A percentile compares a stretch with the other conserved stretches of the same genome.
Evolutionary conservation across 306 rosid species (phyloP).

Genomic region (Inga oerstediana): DNA sequence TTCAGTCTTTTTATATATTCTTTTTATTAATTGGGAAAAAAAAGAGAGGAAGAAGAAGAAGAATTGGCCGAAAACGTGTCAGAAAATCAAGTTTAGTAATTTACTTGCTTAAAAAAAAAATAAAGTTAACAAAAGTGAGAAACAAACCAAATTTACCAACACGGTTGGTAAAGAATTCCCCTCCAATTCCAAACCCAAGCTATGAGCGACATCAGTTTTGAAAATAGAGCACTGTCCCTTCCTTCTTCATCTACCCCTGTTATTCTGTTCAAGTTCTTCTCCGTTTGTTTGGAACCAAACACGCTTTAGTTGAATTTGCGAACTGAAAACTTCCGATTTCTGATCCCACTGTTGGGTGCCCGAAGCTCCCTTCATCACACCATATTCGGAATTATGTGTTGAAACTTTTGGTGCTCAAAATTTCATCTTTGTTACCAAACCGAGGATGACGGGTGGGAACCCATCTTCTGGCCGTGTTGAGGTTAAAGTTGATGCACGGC

Average conservation of each 20-base stretch:
- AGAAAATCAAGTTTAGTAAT: too few relatives aligned
- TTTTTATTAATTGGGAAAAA: too few relatives aligned
- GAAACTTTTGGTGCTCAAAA: slow-evolving; percentile 24
- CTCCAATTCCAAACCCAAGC: slow-evolving; percentile 29
- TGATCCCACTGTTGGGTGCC: not conserved
- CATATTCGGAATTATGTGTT: slow-evolving; percentile 22
- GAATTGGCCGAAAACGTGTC: too few relatives aligned
- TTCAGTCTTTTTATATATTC: too few relatives aligned
- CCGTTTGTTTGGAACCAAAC: not conserved
- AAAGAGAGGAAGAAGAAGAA: too few relatives aligned
- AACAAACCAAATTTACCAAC: not conserved
- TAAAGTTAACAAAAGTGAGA: not conserved
- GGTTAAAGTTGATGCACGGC: slow-evolving; percentile 52
- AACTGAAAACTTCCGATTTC: not conserved
- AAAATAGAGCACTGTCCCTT: not conserved
- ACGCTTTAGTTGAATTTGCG: not conserved
- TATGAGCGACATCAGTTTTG: not conserved
- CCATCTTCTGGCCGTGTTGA: slow-evolving; percentile 42
- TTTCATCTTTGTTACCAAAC: not conserved
- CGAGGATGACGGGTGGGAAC: slow-evolving; percentile 44
- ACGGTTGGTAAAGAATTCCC: slow-evolving; percentile 14
- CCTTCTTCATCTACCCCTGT: not conserved
- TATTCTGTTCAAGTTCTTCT: not conserved
- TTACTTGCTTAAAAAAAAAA: too few relatives aligned
- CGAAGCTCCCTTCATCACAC: not conserved